Evolutionary conservation across 2,329 filamentous ascomycete species (phyloP).

Genomic region (Leptographium galeiforme): DNA sequence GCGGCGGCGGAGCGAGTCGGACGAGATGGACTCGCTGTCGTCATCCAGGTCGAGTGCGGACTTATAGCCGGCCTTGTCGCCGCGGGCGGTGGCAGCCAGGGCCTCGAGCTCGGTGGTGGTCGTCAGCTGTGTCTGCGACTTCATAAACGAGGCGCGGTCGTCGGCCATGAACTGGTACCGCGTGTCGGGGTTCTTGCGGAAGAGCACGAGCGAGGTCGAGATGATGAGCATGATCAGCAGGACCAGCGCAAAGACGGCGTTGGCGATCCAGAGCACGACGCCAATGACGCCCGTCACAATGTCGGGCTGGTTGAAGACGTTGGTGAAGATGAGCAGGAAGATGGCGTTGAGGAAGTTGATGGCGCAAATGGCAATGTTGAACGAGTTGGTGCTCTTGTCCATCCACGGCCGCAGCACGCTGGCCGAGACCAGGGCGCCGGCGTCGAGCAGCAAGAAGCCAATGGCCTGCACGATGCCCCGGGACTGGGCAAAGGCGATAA

Average conservation of each 20-base stretch:
- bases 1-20: conserved; percentile 36
- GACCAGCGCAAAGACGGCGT: conserved; percentile 63
- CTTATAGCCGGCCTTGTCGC: conserved; percentile 53
- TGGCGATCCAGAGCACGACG: conserved; percentile 70
- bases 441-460: conserved; percentile 64
- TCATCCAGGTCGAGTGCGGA: conserved; percentile 54
- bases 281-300: conserved; percentile 73
- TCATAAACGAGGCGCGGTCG: conserved; percentile 82
- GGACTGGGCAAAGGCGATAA: conserved; percentile 61
- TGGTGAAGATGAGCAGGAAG: conserved; percentile 71
- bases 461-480: conserved; percentile 58
- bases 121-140: conserved; percentile 62
- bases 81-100: conserved; percentile 66
- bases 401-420: conserved; percentile 77
- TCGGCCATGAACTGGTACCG: conserved; percentile 84
- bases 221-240: conserved; percentile 68
- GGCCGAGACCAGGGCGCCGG: conserved; percentile 54
- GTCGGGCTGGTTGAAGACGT: conserved; percentile 63
- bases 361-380: conserved; percentile 73
- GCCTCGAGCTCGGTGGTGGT: conserved; percentile 68
- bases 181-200: conserved; percentile 75
- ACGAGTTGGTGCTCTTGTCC: conserved; percentile 87
- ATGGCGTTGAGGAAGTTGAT: conserved; percentile 74
- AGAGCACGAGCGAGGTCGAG: conserved; percentile 49
- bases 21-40: conserved; percentile 55